A percentile compares a stretch with the other conserved stretches of the same genome.
phyloP scores from a whole-genome alignment of 352 stramenopile species.

The Phytophthora europaea region DNA sequence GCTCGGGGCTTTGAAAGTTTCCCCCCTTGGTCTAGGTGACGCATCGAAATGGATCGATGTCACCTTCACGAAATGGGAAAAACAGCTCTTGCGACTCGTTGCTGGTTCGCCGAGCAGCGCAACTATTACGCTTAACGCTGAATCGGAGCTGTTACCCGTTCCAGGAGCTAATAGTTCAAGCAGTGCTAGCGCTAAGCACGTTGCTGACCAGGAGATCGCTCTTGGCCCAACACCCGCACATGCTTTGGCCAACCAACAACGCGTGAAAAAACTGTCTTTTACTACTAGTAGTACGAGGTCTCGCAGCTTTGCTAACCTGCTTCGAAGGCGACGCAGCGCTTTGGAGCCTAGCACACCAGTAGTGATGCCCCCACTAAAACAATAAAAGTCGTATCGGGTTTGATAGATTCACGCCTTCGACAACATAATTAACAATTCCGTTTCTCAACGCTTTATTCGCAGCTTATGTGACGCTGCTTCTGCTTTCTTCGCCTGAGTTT shows the following conservation, averaged over 20 bases:
- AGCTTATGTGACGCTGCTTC: not conserved
- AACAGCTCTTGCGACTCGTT: not conserved
- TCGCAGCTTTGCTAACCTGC: not conserved
- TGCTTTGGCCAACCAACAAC: constrained; percentile 51
- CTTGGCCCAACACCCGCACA: constrained; percentile 56
- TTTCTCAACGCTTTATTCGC: not conserved
- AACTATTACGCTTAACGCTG: not conserved
- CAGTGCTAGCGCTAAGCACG: not conserved
- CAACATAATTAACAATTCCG: not conserved
- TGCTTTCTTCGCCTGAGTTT: not conserved
- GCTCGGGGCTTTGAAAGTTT: constrained; percentile 57
- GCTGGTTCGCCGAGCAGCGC: not conserved
- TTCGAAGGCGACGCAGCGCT: constrained; percentile 1
- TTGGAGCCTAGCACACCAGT: constrained; percentile 2
- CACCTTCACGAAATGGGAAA: constrained; percentile 44
- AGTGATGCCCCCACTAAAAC: not conserved
- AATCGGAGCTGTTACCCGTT: not conserved
- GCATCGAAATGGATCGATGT: constrained; percentile 87
- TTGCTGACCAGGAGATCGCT: not conserved
- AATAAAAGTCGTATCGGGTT: not conserved
- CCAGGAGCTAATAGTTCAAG: not conserved
- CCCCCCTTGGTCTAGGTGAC: constrained; percentile 86
- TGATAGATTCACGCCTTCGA: not conserved
- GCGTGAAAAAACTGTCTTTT: not conserved
- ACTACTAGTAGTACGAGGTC: not conserved